Evolutionary conservation across 2,329 filamentous ascomycete species (phyloP), one percentile per base, ranked within the genome.

Genomic region (Daldinia sp.): DNA sequence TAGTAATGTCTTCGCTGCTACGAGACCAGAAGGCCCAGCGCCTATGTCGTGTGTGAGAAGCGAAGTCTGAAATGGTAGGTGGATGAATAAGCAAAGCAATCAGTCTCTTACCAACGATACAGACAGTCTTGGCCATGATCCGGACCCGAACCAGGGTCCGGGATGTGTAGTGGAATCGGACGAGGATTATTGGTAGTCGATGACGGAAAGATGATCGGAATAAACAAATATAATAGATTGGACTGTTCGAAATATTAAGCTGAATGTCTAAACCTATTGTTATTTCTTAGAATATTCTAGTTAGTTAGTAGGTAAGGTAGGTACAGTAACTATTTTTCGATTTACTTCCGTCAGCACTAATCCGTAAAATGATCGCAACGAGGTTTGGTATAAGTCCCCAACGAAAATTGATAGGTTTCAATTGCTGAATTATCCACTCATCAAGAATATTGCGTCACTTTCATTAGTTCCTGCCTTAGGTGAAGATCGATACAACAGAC

Each of bases 1-100:
- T 68, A 93, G 83, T 30, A 96, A 83, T 0, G 90, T 91, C 80
- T 95, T 96, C 72, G 90, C 90, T 9, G 89, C 88, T 15, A 90
- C 88, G 23, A 92, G 85, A 39, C 90, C 90, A 1, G 90, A 89
- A 10, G 90, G 90, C 1, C 90, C 90, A 60, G 89, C 90, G 58
- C 90, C 90, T 92, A 70, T 54, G 35, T 33, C 13, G 4, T 10
- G 33, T 62, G 56, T 65, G 30, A 72, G 10, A 39, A 41, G 26
- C 37, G n/a, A 35, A 33, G 7, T 10, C 20, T 13, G 20, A 54
- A 12, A 46, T 26, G n/a, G 15, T 13, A 30, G 13, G 33, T 48
- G 18, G 2, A 15, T 41, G 37, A 42, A 30, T 39, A 37, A 26
- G n/a, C 5, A 60, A 37, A 26, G n/a, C 5, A 60, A 26, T 37